phyloP scores from a whole-genome alignment of 2,329 filamentous ascomycete genomes.

The Xylariaceae sp. region DNA sequence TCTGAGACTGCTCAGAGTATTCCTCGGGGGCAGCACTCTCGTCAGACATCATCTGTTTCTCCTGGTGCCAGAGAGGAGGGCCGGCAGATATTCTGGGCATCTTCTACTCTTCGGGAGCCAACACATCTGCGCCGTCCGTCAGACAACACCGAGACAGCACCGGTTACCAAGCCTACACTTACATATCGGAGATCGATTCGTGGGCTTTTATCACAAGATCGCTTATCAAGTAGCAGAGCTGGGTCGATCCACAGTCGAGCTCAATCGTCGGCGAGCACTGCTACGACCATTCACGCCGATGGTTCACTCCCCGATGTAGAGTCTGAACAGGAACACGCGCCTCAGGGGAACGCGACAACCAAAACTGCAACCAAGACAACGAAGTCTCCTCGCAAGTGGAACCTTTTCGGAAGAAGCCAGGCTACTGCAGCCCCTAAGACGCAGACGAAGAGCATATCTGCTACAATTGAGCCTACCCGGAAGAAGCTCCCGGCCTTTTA shows the following conservation, averaged over 20 bases:
- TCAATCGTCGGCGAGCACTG: conserved; percentile 51
- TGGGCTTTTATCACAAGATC: conserved; percentile 42
- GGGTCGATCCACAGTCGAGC: conserved; percentile 48
- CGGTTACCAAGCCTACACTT: conserved; percentile 45
- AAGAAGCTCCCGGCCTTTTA: conserved; percentile 55
- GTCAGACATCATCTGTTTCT: conserved; percentile 38
- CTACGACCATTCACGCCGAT: conserved; percentile 53
- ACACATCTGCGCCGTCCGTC: conserved; percentile 42
- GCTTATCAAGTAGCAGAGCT: conserved; percentile 43
- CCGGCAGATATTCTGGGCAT: conserved; percentile 49
- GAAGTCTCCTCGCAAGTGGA: conserved; percentile 57
- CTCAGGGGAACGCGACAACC: conserved; percentile 31
- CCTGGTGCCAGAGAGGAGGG: conserved; percentile 37
- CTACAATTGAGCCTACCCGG: conserved; percentile 44
- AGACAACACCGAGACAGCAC: conserved; percentile 51
- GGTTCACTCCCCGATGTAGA: conserved; percentile 46
- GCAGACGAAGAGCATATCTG: conserved; percentile 39
- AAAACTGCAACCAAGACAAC: conserved; percentile 54
- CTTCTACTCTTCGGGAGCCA: conserved; percentile 42
- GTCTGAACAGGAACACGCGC: conserved; percentile 33
- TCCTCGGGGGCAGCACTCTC: conserved; percentile 38
- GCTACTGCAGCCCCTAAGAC: conserved; percentile 38
- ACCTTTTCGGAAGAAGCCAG: conserved; percentile 55
- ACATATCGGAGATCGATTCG: conserved; percentile 53
- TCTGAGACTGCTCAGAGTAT: conserved; percentile 49